Percentiles rank a stretch among this genome's conserved stretches.
Evolutionary conservation across 805 yeast species (phyloP).

Genomic region (Ogataea parapolymorpha): DNA sequence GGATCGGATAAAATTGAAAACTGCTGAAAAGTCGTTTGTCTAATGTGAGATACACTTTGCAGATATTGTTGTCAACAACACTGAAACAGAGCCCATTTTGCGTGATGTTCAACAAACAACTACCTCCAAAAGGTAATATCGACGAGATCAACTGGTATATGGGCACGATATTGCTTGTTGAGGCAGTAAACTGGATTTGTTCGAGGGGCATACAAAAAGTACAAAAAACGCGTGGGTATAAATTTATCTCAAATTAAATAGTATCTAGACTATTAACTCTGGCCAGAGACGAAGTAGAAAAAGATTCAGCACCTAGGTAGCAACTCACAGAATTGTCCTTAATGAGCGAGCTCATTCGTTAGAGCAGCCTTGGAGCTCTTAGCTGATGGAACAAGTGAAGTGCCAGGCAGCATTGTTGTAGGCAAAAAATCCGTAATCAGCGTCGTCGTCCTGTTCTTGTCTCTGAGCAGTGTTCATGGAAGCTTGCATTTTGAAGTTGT

Average conservation of each 20-base stretch:
- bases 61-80: constrained; percentile 45
- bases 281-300: constrained; percentile 9
- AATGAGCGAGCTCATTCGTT: no score
- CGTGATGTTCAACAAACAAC: constrained; percentile 36
- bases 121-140: constrained; percentile 30
- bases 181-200: constrained; percentile 25
- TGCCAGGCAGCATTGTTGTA: not conserved
- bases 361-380: not conserved
- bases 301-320: not conserved
- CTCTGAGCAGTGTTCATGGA: constrained; percentile 12
- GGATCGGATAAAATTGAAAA: constrained; percentile 26
- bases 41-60: constrained; percentile 35
- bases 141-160: constrained; percentile 28
- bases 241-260: not conserved
- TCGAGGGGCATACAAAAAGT: constrained; percentile 8
- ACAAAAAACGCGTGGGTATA: not conserved
- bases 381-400: constrained; percentile 13
- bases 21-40: constrained; percentile 37
- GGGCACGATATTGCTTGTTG: constrained; percentile 25
- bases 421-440: constrained; percentile 13
- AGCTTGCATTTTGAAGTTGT: constrained; percentile 8
- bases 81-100: constrained; percentile 51
- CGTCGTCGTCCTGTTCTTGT: constrained; percentile 17
- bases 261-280: constrained; percentile 6
- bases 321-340: not conserved